phyloP scores from a whole-genome alignment of 176 grass and related monocot species.

The barley (Hordeum vulgare) region DNA sequence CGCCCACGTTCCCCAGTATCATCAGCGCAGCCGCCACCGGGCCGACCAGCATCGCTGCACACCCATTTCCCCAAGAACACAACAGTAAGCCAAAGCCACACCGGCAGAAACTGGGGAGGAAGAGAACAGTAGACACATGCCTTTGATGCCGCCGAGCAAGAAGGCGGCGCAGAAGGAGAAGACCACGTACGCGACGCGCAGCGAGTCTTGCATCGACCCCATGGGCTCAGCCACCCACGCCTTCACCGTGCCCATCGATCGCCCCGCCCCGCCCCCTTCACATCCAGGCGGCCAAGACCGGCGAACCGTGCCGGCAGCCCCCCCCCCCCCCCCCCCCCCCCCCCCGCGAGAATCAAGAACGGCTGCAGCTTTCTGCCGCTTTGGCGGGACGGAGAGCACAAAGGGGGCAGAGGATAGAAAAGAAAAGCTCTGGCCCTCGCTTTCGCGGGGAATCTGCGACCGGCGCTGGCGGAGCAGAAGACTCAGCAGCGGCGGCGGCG shows the following conservation, averaged over 20 bases:
- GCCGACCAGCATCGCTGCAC: constrained; percentile 72
- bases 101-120: background rate
- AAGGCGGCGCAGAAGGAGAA: constrained; percentile 86
- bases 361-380: background rate
- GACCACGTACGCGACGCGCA: constrained; percentile 61
- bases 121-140: background rate
- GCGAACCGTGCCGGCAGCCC: background rate
- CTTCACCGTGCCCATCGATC: constrained; percentile 42
- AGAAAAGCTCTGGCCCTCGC: background rate
- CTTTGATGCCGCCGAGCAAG: constrained; percentile 89
- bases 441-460: constrained; percentile 29
- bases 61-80: background rate
- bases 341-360: constrained; percentile 10
- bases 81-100: constrained; percentile 1
- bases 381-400: constrained; percentile 21
- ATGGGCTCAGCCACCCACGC: constrained; percentile 46
- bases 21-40: constrained; percentile 72
- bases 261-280: background rate
- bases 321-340: too few relatives aligned
- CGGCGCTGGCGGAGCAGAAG: background rate
- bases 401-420: background rate
- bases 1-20: constrained; percentile 72
- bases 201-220: constrained; percentile 33
- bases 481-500: background rate
- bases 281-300: constrained; percentile 16